Conservation (phyloP, 2,329 filamentous ascomycete species). For the Talaromyces sp. region DNA sequence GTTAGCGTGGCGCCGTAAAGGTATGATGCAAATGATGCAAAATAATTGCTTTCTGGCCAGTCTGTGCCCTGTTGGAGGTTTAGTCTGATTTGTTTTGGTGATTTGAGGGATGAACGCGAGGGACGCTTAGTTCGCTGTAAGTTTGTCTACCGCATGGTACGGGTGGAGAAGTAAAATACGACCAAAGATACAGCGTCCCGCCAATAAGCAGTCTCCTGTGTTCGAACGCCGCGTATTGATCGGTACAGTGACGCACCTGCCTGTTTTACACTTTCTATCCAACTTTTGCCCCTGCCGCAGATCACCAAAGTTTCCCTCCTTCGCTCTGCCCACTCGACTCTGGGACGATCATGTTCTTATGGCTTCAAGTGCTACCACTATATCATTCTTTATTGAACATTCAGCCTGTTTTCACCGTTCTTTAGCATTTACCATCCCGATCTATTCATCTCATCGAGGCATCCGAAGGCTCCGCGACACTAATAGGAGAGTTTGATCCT, state of each 20-base stretch:
- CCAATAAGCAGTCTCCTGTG: background rate
- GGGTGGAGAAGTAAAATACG: background rate
- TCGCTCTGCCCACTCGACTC: background rate
- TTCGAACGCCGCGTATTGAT: background rate
- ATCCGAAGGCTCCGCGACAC: background rate
- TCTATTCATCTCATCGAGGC: background rate
- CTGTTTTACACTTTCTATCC: background rate
- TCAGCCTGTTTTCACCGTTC: background rate
- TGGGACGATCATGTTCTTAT: background rate
- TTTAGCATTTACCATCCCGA: background rate
- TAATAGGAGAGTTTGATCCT: background rate
- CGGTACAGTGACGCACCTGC: slow-evolving; percentile 7
- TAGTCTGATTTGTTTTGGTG: background rate
- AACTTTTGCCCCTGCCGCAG: slow-evolving; percentile 1
- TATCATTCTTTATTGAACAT: background rate
- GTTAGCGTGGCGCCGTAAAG: background rate
- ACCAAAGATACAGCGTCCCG: background rate
- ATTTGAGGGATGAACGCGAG: background rate
- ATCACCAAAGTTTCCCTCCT: background rate
- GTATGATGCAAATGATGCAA: background rate
- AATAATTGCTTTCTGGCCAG: background rate
- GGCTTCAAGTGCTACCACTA: background rate
- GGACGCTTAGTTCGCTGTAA: background rate
- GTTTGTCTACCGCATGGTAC: background rate
- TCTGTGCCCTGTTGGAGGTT: background rate